Conservation (phyloP, 805 yeast genomes). For the Yarrowia alimentaria region DNA sequence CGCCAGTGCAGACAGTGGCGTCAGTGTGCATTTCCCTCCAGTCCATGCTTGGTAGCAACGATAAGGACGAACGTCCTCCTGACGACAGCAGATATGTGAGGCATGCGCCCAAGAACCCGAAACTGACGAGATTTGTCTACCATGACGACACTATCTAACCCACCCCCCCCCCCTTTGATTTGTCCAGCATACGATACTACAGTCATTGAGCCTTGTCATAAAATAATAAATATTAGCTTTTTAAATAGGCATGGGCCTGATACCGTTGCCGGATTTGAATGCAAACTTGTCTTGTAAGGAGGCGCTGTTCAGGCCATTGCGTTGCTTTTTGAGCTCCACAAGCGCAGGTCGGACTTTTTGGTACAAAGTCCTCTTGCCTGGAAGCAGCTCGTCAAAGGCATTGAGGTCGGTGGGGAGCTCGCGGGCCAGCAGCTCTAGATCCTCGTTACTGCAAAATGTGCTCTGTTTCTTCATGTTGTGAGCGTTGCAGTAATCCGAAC, state of each 20-base stretch:
- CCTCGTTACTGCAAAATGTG: constrained; percentile 10
- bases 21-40: constrained; percentile 54
- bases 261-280: neutral
- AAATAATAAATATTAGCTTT: no score
- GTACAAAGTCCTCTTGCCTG: neutral
- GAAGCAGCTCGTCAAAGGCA: neutral
- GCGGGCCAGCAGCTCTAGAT: neutral
- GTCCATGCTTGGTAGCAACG: constrained; percentile 58
- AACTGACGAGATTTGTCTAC: constrained; percentile 48
- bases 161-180: no score
- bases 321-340: neutral
- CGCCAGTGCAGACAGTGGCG: constrained; percentile 54
- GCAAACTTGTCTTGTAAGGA: constrained; percentile 7
- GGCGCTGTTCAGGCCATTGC: neutral
- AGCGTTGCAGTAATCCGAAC: constrained; percentile 3
- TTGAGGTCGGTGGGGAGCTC: neutral
- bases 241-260: no score
- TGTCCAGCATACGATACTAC: no score
- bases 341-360: neutral
- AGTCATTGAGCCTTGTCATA: no score
- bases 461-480: neutral
- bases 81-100: constrained; percentile 53
- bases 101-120: constrained; percentile 60
- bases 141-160: constrained; percentile 54
- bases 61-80: constrained; percentile 50